Percentiles rank a stretch among this genome's conserved stretches.
Conservation (phyloP, 1,139 yeast species). For the Sugiyamaella castrensis region DNA sequence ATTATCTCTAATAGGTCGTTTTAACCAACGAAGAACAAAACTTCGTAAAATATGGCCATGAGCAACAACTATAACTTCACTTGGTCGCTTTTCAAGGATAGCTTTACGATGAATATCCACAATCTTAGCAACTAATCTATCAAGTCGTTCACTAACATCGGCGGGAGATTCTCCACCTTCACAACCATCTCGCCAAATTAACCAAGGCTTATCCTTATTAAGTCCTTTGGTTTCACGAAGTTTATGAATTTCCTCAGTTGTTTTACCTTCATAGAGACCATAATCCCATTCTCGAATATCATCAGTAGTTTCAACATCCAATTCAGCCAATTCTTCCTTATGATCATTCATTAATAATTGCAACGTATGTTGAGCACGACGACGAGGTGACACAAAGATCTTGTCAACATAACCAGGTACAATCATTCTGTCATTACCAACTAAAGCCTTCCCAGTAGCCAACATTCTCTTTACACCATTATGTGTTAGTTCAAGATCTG, state of each 20-base stretch:
- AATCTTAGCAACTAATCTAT: conserved; percentile 61
- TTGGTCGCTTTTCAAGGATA: conserved; percentile 49
- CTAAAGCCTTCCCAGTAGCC: conserved; percentile 67
- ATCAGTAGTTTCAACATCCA: conserved; percentile 43
- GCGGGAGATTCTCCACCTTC: conserved; percentile 76
- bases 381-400: conserved; percentile 75
- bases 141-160: conserved; percentile 68
- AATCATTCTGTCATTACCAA: conserved; percentile 59
- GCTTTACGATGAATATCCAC: conserved; percentile 61
- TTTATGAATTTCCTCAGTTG: conserved; percentile 61
- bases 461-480: conserved; percentile 76
- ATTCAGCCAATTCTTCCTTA: conserved; percentile 39
- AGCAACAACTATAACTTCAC: conserved; percentile 80
- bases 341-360: conserved; percentile 51
- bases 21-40: conserved; percentile 85
- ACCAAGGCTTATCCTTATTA: conserved; percentile 53
- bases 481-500: conserved; percentile 74
- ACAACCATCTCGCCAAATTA: conserved; percentile 90
- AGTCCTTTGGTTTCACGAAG: conserved; percentile 62
- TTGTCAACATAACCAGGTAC: conserved; percentile 61
- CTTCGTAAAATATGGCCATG: conserved; percentile 93
- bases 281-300: conserved; percentile 91
- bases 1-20: conserved; percentile 53
- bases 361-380: conserved; percentile 72
- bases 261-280: conserved; percentile 89